These are phyloP conservation scores for Rubia peregrina DNA, from an alignment of 305 asterid genomes.

Conservation along the genomic window DNA sequence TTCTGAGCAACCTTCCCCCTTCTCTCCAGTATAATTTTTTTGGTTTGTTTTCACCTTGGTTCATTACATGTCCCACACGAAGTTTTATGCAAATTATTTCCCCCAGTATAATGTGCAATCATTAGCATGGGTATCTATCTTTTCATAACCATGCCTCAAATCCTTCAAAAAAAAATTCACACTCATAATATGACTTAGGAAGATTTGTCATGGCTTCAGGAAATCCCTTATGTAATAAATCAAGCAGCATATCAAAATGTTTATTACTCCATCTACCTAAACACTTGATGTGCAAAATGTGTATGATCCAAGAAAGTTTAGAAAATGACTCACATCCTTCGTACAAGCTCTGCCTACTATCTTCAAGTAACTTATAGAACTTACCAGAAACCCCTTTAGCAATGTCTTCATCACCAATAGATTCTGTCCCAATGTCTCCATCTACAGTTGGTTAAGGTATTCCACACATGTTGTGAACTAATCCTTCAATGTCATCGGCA, in stretches of 20 bases:
- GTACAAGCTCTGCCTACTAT: too few relatives aligned
- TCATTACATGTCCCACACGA: background rate
- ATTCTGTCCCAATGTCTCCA: background rate
- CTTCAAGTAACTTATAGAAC: too few relatives aligned
- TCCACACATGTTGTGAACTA: background rate
- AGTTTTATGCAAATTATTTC: background rate
- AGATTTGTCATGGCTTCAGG: background rate
- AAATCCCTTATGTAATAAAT: background rate
- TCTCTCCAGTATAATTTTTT: background rate
- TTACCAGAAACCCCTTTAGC: too few relatives aligned
- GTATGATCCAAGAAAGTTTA: too few relatives aligned
- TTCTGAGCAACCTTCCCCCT: constrained; percentile 5
- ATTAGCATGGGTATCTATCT: background rate
- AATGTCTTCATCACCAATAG: constrained; percentile 5
- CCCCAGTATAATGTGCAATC: constrained; percentile 1
- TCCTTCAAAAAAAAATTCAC: too few relatives aligned
- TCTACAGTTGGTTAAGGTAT: background rate
- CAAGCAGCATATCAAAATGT: background rate
- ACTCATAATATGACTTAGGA: constrained; percentile 6
- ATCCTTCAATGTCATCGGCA: background rate
- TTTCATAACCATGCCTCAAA: too few relatives aligned
- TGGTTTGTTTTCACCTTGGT: background rate
- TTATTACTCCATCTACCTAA: too few relatives aligned
- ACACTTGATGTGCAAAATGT: too few relatives aligned
- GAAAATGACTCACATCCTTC: too few relatives aligned